phyloP scores from a whole-genome alignment of 2,329 filamentous ascomycete genomes.

The Paraphoma sp. region DNA sequence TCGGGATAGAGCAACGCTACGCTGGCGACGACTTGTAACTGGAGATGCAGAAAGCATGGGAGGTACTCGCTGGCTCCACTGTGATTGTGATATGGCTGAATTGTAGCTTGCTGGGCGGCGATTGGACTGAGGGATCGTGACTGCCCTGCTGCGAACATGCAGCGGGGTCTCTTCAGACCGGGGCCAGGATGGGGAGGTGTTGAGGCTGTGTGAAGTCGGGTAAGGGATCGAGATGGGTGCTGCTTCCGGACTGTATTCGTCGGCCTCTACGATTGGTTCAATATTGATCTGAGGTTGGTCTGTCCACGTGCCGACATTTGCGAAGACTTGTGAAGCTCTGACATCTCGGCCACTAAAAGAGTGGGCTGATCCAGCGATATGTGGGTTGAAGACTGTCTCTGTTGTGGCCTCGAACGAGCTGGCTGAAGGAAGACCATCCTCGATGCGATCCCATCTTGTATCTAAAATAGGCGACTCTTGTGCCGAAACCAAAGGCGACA shows the following conservation, averaged over 20 bases:
- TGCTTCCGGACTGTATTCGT: conserved; percentile 24
- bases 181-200: conserved; percentile 16
- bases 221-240: conserved; percentile 41
- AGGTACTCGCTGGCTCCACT: conserved; percentile 23
- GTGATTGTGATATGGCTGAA: conserved; percentile 8
- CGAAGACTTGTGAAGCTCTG: conserved; percentile 35
- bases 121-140: conserved; percentile 36
- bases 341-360: conserved; percentile 40
- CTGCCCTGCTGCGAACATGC: conserved; percentile 27
- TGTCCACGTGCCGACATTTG: conserved; percentile 36
- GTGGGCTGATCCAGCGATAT: conserved; percentile 34
- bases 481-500: conserved; percentile 20
- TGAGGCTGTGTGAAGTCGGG: conserved; percentile 19
- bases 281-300: conserved; percentile 34
- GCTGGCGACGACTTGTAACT: conserved; percentile 23
- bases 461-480: conserved; percentile 31
- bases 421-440: conserved; percentile 22
- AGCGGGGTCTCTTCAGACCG: conserved; percentile 16
- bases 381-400: conserved; percentile 37
- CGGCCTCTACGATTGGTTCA: conserved; percentile 36
- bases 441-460: conserved; percentile 28
- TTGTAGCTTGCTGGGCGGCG: conserved; percentile 19
- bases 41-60: conserved; percentile 37
- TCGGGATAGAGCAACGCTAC: conserved; percentile 30
- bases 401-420: conserved; percentile 29